Evolutionary conservation across 805 yeast genomes (phyloP).

Genomic region (Candida berthetii): DNA sequence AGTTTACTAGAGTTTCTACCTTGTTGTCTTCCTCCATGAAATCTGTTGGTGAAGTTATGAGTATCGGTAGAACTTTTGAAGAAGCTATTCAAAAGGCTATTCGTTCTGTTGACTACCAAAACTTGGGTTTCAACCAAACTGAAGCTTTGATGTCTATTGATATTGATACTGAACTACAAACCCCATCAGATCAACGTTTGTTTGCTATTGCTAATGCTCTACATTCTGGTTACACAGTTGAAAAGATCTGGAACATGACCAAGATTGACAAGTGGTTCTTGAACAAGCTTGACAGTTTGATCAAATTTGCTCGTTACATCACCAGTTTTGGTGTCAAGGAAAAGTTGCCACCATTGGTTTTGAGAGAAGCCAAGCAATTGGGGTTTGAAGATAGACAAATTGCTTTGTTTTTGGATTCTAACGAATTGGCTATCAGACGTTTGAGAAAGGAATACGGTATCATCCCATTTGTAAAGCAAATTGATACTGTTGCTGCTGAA

Average conservation of each 20-base stretch:
- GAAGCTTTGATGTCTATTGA: conserved; percentile 86
- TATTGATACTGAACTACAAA: conserved; percentile 87
- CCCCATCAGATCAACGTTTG: conserved; percentile 96
- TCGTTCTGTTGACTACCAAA: conserved; percentile 92
- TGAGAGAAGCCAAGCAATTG: conserved; percentile 88
- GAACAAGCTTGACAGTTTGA: conserved; percentile 73
- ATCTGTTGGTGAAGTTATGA: conserved; percentile 98
- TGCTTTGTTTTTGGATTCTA: conserved; percentile 81
- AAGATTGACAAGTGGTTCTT: conserved; percentile 96
- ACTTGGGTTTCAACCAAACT: conserved; percentile 76
- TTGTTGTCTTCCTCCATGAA: conserved; percentile 91
- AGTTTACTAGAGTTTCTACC: conserved; percentile 88
- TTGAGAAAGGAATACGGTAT: conserved; percentile 82
- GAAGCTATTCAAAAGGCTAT: conserved; percentile 98
- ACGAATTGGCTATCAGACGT: conserved; percentile 89
- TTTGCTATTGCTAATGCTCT: conserved; percentile 96
- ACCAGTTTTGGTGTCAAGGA: conserved; percentile 46
- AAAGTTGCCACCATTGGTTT: conserved; percentile 52
- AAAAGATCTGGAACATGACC: conserved; percentile 85
- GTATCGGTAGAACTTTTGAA: conserved; percentile 95
- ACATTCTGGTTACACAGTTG: conserved; percentile 82
- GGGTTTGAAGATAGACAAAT: conserved; percentile 97
- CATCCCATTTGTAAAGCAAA: conserved; percentile 90
- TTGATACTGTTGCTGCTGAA: conserved; percentile 98
- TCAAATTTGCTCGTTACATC: conserved; percentile 62